Conservation (phyloP, 2,329 filamentous ascomycete genomes). For the Colletotrichum shisoi region DNA sequence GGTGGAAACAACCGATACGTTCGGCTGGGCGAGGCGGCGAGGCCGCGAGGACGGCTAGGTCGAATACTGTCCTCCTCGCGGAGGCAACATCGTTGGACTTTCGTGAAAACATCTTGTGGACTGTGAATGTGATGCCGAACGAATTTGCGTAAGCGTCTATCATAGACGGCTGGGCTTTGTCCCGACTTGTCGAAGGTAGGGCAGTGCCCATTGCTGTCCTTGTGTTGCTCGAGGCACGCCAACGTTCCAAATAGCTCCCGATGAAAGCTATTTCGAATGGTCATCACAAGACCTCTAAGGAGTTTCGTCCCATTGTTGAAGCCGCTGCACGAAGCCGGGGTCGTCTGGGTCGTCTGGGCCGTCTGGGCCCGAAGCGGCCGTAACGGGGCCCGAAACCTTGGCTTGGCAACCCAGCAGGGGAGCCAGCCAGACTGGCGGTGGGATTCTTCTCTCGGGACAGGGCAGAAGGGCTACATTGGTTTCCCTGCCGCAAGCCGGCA, state of each 20-base stretch:
- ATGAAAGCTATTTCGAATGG: not conserved
- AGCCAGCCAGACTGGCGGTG: conserved; percentile 8
- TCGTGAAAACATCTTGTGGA: not conserved
- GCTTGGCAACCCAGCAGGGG: conserved; percentile 10
- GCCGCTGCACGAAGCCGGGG: conserved; percentile 11
- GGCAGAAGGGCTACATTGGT: not conserved
- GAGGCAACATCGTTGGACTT: no score
- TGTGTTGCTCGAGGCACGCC: no score
- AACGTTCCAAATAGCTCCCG: no score
- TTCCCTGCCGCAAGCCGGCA: not conserved
- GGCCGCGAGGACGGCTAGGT: no score
- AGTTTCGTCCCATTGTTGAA: not conserved
- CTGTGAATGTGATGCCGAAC: no score
- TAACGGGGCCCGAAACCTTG: conserved; percentile 10
- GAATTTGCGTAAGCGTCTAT: not conserved
- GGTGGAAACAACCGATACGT: not conserved
- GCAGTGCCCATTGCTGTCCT: no score
- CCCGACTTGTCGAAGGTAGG: no score
- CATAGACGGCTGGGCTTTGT: not conserved
- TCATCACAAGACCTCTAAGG: not conserved
- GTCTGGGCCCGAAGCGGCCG: conserved; percentile 10
- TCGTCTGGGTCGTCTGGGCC: not conserved
- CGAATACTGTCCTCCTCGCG: not conserved
- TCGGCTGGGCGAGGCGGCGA: not conserved
- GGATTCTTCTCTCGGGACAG: not conserved